Conservation (phyloP, 805 yeast genomes). For the Saturnispora gosingensis region DNA sequence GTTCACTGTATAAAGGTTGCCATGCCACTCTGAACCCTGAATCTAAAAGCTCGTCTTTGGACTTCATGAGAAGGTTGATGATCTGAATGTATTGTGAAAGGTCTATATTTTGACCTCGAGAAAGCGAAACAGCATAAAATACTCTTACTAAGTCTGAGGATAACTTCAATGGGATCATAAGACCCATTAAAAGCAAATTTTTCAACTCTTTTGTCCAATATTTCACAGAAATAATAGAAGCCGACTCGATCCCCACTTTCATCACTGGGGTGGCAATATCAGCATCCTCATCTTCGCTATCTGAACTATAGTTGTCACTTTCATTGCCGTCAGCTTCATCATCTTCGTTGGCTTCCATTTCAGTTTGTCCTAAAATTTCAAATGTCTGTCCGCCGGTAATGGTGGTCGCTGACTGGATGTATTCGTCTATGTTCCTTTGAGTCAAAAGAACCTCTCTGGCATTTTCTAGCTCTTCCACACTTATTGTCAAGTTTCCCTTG, state of each 20-base stretch:
- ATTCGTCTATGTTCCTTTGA: conserved; percentile 36
- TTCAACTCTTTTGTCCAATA: conserved; percentile 84
- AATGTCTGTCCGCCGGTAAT: conserved; percentile 29
- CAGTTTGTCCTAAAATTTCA: conserved; percentile 20
- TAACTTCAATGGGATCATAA: conserved; percentile 62
- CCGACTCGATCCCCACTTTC: conserved; percentile 54
- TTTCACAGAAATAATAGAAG: conserved; percentile 64
- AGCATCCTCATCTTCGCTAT: conserved; percentile 34
- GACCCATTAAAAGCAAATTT: conserved; percentile 69
- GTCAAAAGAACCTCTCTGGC: conserved; percentile 17
- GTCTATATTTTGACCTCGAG: conserved; percentile 61
- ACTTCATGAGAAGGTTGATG: conserved; percentile 48
- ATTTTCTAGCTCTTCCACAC: conserved; percentile 56
- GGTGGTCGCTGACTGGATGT: conserved; percentile 39
- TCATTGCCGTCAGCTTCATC: conserved; percentile 32
- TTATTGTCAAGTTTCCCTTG: conserved; percentile 57
- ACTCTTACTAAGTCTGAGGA: conserved; percentile 56
- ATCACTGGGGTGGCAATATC: conserved; percentile 41
- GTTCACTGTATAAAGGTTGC: conserved; percentile 34
- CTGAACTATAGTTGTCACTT: conserved; percentile 24
- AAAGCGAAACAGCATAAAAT: conserved; percentile 61
- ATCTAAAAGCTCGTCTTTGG: conserved; percentile 31
- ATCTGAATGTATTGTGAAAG: conserved; percentile 52
- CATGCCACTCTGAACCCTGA: conserved; percentile 42
- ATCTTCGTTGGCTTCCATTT: conserved; percentile 29